phyloP scores from a whole-genome alignment of 345 rosid species.

The Brassica napus region DNA sequence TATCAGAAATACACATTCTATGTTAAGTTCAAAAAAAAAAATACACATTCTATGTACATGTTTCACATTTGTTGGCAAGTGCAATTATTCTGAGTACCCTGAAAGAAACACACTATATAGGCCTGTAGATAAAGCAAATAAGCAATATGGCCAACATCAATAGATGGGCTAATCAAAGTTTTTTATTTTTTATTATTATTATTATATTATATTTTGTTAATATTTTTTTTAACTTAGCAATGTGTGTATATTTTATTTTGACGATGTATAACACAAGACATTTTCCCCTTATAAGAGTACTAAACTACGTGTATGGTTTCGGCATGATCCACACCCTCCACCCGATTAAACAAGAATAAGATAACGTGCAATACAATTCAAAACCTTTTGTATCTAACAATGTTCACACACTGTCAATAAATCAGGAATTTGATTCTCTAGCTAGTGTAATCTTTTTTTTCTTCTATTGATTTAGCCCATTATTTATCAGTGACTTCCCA shows the following conservation, averaged over 20 bases:
- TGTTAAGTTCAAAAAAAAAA: too few species aligned
- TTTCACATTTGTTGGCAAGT: too few species aligned
- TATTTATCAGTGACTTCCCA: constrained; percentile 16
- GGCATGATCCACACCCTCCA: constrained; percentile 29
- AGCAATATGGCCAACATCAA: not conserved
- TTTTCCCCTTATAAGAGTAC: not conserved
- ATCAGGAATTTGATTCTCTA: constrained; percentile 19
- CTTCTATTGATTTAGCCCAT: constrained; percentile 13
- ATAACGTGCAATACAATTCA: constrained; percentile 1
- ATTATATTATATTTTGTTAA: not conserved
- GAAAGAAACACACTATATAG: not conserved
- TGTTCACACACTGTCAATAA: constrained; percentile 22
- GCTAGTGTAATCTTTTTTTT: constrained; percentile 3
- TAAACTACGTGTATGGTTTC: not conserved
- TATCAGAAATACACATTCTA: too few species aligned
- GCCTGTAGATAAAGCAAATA: not conserved
- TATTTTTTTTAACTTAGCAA: not conserved
- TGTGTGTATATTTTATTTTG: not conserved
- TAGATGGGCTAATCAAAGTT: not conserved
- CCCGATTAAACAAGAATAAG: not conserved
- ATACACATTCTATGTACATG: too few species aligned
- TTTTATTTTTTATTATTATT: not conserved
- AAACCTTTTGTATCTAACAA: not conserved
- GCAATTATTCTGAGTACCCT: too few species aligned
- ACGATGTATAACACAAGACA: not conserved